These are phyloP conservation scores for Barnettozyma vustinii DNA, from an alignment of 805 yeast species.

Conservation along the genomic window DNA sequence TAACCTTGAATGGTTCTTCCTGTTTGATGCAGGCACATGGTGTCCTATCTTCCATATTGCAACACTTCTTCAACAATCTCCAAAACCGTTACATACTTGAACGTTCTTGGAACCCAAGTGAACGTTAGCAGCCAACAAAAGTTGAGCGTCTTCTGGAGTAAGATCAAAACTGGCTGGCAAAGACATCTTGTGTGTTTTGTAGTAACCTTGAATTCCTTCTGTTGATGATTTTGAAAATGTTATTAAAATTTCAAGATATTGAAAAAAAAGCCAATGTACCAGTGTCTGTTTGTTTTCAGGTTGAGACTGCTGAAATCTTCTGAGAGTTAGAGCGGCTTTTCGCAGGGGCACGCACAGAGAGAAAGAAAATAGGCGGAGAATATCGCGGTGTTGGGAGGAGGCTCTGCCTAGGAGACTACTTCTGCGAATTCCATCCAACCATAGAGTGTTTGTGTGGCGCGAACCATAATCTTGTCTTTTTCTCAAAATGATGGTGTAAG, in stretches of 20 bases:
- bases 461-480: not conserved
- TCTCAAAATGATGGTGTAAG: not conserved
- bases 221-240: conserved; percentile 5
- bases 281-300: not conserved
- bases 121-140: conserved; percentile 98
- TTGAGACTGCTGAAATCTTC: conserved; percentile 14
- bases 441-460: not conserved
- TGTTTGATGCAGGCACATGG: not conserved
- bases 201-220: conserved; percentile 11
- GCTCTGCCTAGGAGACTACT: not conserved
- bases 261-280: conserved; percentile 6
- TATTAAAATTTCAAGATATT: conserved; percentile 6
- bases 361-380: not conserved
- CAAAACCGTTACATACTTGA: conserved; percentile 62
- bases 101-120: conserved; percentile 99
- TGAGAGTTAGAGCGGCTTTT: not conserved
- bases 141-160: conserved; percentile 98
- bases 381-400: not conserved
- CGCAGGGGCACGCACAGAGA: conserved; percentile 5
- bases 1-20: not conserved
- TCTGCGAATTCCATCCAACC: not conserved
- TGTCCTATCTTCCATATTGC: not conserved
- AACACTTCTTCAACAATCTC: not conserved
- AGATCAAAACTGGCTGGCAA: conserved; percentile 85
- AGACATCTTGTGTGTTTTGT: conserved; percentile 47